A percentile compares a stretch with the other conserved stretches of the same genome.
phyloP scores from a whole-genome alignment of 768 basidiomycete genomes.

The Tricholoma sp. region DNA sequence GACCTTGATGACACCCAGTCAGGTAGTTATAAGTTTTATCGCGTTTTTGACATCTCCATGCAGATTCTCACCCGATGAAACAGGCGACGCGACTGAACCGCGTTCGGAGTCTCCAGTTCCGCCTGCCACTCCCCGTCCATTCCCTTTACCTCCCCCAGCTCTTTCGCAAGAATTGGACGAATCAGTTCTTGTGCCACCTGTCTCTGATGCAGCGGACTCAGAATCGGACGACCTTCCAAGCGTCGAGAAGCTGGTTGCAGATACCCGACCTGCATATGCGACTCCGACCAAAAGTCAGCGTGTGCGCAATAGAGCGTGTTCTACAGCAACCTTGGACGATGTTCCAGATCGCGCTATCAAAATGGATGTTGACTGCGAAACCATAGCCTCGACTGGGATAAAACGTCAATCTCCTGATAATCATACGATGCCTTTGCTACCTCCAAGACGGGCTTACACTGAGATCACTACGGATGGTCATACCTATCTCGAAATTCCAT shows the following conservation, averaged over 20 bases:
- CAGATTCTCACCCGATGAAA: too few species aligned
- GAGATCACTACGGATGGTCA: not conserved
- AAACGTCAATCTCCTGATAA: not conserved
- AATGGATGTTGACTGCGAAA: not conserved
- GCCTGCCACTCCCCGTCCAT: not conserved
- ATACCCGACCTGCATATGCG: conserved; percentile 2
- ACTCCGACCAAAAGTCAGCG: not conserved
- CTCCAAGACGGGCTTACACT: not conserved
- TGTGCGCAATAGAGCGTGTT: too few species aligned
- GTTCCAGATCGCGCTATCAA: not conserved
- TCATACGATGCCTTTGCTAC: not conserved
- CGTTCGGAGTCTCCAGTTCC: too few species aligned
- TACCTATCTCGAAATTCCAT: not conserved
- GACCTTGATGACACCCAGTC: too few species aligned
- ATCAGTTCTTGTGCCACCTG: not conserved
- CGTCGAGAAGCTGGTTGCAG: conserved; percentile 3
- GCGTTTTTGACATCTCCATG: too few species aligned
- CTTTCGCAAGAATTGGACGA: not conserved
- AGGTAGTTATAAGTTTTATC: too few species aligned
- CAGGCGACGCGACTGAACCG: too few species aligned
- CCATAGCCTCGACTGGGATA: not conserved
- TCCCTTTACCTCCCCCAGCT: conserved; percentile 10
- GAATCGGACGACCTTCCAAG: conserved; percentile 5
- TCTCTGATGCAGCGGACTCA: conserved; percentile 3
- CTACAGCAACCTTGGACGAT: too few species aligned